Evolutionary conservation across 768 basidiomycete species (phyloP), one percentile per base, ranked within the genome.

Genomic region (Lactarius hengduanensis): DNA sequence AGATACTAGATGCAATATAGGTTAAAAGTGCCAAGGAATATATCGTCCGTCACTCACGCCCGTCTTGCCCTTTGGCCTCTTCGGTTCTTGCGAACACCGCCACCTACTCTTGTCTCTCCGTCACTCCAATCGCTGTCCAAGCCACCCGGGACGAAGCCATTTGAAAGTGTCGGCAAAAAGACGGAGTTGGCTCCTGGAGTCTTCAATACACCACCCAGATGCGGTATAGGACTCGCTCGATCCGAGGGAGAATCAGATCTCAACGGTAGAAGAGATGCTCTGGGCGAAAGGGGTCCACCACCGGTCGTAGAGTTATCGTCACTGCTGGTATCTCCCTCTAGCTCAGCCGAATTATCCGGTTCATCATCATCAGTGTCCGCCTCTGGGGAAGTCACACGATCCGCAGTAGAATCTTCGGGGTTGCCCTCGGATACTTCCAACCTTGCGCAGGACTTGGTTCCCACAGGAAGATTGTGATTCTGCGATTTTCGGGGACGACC

Each of bases 31-130:
- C n/a, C 28, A 20, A 18, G 47, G 55, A 18, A 45, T 34, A 53
- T 22, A 43, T 50, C 47, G 40, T 45, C 59, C 8, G 4, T 11
- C 13, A 89, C 96, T 84, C 76, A 97, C 97, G 91, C 92, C 78
- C 90, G 82, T 66, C 97, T 82, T n/a, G 96, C 96, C 58, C 95
- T 79, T 76, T 99, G 97, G 36, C 96, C 97, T 45, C 95, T 82
- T 62, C 96, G 79, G 72, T 99, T 98, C 80, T 87, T 88, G 57
- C 80, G 77, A 1, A 74, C 76, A 30, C 79, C 78, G 45, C 86
- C 86, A 18, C 79, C 83, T 36, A 79, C 79, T 28, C 79, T 81
- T 41, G 77, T 79, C 69, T 89, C 91, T 26, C 77, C 80, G 66
- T 90, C 89, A 73, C 89, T 86, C 67, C 85, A 81, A 71, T 96